A percentile compares a stretch with the other conserved stretches of the same genome.
Evolutionary conservation across 2,329 filamentous ascomycete genomes (phyloP).

Genomic region (Elsinoe australis): DNA sequence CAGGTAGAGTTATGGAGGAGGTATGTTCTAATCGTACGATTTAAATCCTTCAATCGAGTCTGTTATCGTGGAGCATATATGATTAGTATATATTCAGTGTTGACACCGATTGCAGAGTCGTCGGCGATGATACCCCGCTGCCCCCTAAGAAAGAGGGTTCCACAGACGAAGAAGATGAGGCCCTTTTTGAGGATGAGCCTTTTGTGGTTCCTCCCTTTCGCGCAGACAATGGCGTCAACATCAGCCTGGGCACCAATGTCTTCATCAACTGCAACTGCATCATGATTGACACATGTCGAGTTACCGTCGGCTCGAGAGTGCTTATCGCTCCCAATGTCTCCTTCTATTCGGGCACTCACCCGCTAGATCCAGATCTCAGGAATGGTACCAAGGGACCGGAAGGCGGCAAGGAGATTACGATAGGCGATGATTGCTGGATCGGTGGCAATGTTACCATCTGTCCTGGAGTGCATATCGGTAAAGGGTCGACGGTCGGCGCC

Average conservation of each 20-base stretch:
- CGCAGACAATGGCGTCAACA: slow-evolving; percentile 71
- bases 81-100: background rate
- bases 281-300: slow-evolving; percentile 67
- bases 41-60: too few relatives aligned
- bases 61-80: too few relatives aligned
- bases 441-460: slow-evolving; percentile 66
- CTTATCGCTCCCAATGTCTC: slow-evolving; percentile 71
- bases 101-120: slow-evolving; percentile 47
- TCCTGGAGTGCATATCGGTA: slow-evolving; percentile 70
- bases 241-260: slow-evolving; percentile 61
- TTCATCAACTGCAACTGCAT: slow-evolving; percentile 70
- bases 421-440: slow-evolving; percentile 77
- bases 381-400: slow-evolving; percentile 72
- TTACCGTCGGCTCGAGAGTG: slow-evolving; percentile 68
- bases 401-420: slow-evolving; percentile 60
- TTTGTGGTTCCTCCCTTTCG: slow-evolving; percentile 64
- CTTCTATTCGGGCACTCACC: slow-evolving; percentile 69
- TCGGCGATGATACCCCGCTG: slow-evolving; percentile 54
- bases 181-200: slow-evolving; percentile 55
- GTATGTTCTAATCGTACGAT: too few relatives aligned
- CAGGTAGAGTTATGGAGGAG: slow-evolving; percentile 62
- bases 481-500: slow-evolving; percentile 66
- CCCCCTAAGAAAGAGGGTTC: slow-evolving; percentile 46
- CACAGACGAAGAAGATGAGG: slow-evolving; percentile 57
- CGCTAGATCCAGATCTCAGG: slow-evolving; percentile 64